These are phyloP conservation scores for Discostella stelligeroides DNA, from an alignment of 108 stramenopile species.

Conservation along the genomic window DNA sequence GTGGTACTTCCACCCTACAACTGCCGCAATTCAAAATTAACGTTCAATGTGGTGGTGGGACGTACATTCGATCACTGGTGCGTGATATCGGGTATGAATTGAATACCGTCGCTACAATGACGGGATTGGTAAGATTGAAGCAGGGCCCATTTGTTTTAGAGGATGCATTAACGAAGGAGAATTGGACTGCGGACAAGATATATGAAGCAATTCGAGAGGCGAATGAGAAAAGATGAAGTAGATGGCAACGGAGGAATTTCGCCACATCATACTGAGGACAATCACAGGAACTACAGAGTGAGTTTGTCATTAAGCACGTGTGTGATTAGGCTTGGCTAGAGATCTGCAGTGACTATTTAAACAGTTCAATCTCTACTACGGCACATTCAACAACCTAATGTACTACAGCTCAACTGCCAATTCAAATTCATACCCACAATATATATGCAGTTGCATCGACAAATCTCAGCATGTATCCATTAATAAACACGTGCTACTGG, in stretches of 20 bases:
- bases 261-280: no score
- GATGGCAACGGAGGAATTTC: no score
- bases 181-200: conserved; percentile 64
- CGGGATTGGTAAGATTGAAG: conserved; percentile 77
- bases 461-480: not conserved
- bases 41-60: conserved; percentile 90
- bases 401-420: no score
- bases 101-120: conserved; percentile 86
- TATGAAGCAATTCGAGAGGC: conserved; percentile 44
- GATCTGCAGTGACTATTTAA: no score
- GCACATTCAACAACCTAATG: no score
- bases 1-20: conserved; percentile 9
- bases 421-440: no score
- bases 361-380: no score
- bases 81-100: conserved; percentile 81
- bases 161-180: conserved; percentile 57
- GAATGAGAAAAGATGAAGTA: no score
- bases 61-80: conserved; percentile 88
- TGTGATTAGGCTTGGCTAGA: no score
- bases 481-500: conserved; percentile 98
- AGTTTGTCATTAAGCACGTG: no score
- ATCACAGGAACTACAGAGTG: no score
- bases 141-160: conserved; percentile 81
- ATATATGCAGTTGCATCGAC: no score
- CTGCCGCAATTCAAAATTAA: conserved; percentile 74